Evolutionary conservation across 1,284 basidiomycete genomes (phyloP).

Genomic region (Ceratobasidium sp.): DNA sequence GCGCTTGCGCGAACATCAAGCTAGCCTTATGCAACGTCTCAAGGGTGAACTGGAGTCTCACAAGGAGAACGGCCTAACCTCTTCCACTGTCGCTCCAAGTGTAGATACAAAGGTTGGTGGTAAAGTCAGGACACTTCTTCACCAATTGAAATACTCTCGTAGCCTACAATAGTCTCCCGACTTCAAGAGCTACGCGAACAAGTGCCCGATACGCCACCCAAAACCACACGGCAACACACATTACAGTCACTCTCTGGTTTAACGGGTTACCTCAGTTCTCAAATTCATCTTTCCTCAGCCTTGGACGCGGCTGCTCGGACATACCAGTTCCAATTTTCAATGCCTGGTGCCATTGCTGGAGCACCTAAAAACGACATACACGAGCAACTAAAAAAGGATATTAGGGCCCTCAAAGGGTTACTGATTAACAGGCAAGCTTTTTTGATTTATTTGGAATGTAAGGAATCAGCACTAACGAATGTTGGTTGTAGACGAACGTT

Average conservation of each 20-base stretch:
- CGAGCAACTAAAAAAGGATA: constrained; percentile 28
- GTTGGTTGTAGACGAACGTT: neutral
- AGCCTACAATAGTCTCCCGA: constrained; percentile 6
- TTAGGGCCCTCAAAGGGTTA: constrained; percentile 11
- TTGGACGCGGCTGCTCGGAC: constrained; percentile 27
- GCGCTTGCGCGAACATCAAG: constrained; percentile 22
- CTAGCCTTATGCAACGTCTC: constrained; percentile 2
- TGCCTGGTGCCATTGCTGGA: constrained; percentile 22
- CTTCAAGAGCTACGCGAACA: constrained; percentile 21
- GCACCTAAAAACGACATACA: constrained; percentile 15
- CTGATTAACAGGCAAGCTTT: constrained; percentile 25
- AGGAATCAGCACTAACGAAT: neutral
- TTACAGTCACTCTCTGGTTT: constrained; percentile 26
- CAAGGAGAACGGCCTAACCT: neutral
- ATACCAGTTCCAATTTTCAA: constrained; percentile 30
- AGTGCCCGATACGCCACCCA: constrained; percentile 11
- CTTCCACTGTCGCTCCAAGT: constrained; percentile 10
- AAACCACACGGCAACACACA: constrained; percentile 24
- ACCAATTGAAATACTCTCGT: neutral
- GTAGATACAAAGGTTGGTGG: constrained; percentile 14
- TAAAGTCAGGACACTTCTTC: neutral
- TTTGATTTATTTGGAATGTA: neutral
- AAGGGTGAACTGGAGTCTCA: constrained; percentile 1
- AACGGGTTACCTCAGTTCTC: constrained; percentile 32
- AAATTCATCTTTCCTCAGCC: constrained; percentile 26